Evolutionary conservation across 2,329 filamentous ascomycete genomes (phyloP), one percentile per base, ranked within the genome.

Genomic region (Alternaria atra): DNA sequence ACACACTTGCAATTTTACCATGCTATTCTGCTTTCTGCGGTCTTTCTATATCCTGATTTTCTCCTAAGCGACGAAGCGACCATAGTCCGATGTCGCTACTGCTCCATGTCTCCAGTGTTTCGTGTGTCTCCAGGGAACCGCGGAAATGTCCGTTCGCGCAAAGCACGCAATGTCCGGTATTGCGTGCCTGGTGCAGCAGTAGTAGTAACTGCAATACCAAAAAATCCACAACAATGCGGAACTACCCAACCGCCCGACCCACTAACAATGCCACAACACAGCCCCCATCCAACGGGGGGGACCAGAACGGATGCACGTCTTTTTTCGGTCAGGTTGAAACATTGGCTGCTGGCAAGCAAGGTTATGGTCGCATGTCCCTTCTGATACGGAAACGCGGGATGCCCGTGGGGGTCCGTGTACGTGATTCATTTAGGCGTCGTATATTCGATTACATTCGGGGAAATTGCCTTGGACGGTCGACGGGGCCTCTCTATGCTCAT

Each of bases 371-470:
- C 51, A 68, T 65, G 64, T 25, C 67, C 61, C 60, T 34, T 61
- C 59, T 48, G 67, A 52, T 63, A 62, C 53, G 54, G 52, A 50
- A 61, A 48, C 60, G 66, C 58, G 70, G 71, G 68, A 64, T 71
- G 44, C 9, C 40, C 54, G 71, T 70, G 69, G 68, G 69, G 70
- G 67, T 63, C 20, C 46, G 56, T 66, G 65, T 72, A 73, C 71
- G 70, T 71, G 65, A 73, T 73, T 66, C 65, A 64, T 72, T 71
- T 70, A 70, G 67, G 42, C 54, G 67, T 69, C 51, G 60, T 64
- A 64, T 65, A 59, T 60, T 50, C 30, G 60, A 60, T 56, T 56
- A 32, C 64, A 63, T 56, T 64, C 60, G 65, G 60, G 35, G 15
- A 39, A 52, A 44, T 55, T 55, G 39, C 15, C 34, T 40, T 64